Base-by-base conservation (phyloP, 2,329 filamentous ascomycete genomes). In the Sclerotinia nivalis region DNA sequence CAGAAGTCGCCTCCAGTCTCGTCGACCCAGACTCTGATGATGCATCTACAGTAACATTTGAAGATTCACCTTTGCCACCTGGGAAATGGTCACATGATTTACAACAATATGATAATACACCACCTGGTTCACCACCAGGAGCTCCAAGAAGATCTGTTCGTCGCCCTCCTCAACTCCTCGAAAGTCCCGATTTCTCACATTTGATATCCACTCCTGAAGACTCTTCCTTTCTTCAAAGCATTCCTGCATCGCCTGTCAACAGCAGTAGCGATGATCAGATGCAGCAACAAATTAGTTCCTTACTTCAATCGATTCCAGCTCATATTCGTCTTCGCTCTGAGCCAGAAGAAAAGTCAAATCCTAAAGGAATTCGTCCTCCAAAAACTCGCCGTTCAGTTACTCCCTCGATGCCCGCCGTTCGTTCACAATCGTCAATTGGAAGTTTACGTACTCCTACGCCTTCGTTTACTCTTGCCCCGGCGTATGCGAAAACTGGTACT, bases 221-320 rank as follows among this genome's bases (percentile, higher is more conserved):
- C 10, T 71, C 75, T 22, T 74, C 76, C 10, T 45, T 73, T 13
- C 71, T 78, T 56, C 71, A 70, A 12, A 74, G 77, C 31, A 69
- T 71, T 12, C 55, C 72, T 5, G 52, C 73, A n/a, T 70, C 71
- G 12, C 75, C 73, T 50, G 74, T 77, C 10, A 73, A 71, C 34
- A 77, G 75, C 50, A 61, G n/a, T 50, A 71, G 74, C 0, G 88
- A 91, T 72, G 89, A 93, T 73, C 87, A 92, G 69, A 84, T 97
- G 20, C 91, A 93, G 73, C 88, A 89, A 72, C 93, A 94, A 77
- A 94, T 97, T 62, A 91, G 88, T 76, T 88, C 91, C 66, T 91
- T 96, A 69, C 85, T 96, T 52, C 88, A 88, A 70, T 90, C 86
- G 28, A 92, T 96, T 72, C 93, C 93, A 2, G 90, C 90, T 45